phyloP scores from a whole-genome alignment of 495 filamentous ascomycete species.

The Xylaria longipes region DNA sequence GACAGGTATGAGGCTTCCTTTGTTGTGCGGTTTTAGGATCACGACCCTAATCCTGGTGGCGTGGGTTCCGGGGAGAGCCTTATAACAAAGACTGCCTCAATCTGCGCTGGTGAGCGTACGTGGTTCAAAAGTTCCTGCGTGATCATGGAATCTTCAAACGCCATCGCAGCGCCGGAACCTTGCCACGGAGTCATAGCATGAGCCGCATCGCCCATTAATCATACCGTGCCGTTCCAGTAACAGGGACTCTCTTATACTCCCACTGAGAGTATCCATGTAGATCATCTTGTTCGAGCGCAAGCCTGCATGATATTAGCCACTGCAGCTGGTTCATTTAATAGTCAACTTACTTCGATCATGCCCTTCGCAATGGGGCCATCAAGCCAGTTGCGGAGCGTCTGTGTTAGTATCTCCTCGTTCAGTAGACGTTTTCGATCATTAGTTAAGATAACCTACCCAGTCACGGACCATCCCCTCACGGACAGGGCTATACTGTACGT shows the following conservation, averaged over 20 bases:
- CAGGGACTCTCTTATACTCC: conserved; percentile 27
- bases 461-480: too few relatives aligned
- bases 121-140: conserved; percentile 37
- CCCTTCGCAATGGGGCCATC: conserved; percentile 26
- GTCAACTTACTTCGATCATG: conserved; percentile 27
- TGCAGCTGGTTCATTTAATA: not conserved
- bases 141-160: conserved; percentile 46
- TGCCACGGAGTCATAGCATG: conserved; percentile 44
- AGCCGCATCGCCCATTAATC: conserved; percentile 48
- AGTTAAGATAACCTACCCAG: too few relatives aligned
- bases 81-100: too few relatives aligned
- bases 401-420: conserved; percentile 1
- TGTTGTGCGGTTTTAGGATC: too few relatives aligned
- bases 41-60: too few relatives aligned
- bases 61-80: too few relatives aligned
- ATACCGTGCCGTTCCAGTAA: conserved; percentile 32
- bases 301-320: conserved; percentile 11
- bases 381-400: conserved; percentile 20
- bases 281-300: conserved; percentile 25
- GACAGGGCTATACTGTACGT: too few relatives aligned
- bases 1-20: too few relatives aligned
- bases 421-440: conserved; percentile 24
- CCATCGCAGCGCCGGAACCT: conserved; percentile 42
- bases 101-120: conserved; percentile 12
- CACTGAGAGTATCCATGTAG: conserved; percentile 26